Evolutionary conservation across 495 filamentous ascomycete species (phyloP), one percentile per base, ranked within the genome.

Genomic region (Tuber microsphaerosporum): DNA sequence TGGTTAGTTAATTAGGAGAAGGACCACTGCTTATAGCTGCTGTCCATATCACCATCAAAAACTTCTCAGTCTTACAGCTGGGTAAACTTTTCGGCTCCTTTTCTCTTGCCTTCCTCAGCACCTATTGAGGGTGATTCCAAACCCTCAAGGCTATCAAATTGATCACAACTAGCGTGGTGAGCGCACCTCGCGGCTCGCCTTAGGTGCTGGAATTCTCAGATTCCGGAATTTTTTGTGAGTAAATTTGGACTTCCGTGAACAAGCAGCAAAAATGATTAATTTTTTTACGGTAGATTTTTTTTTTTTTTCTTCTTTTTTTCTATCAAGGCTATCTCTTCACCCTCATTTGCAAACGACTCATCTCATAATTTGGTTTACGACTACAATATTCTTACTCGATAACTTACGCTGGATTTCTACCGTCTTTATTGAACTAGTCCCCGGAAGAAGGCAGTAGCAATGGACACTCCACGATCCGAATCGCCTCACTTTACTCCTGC

Each of bases 401-500:
- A 16, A 34, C 12, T 34, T 17, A 31, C 26, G 26, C 56, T 34
- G 56, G 26, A 65, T 34, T 34, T 34, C 56, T 19, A 16, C 26
- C 8, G 4, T 65, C 26, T 34, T 22, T 17, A 65, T 16, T 65
- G 56, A 65, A 65, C 14, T 19, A 12, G 12, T 26, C 31, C 26
- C 56, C 26, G 56, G 68, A 37, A 69, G 31, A 56, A 71, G 77
- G 19, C 56, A 70, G 70, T 44, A 72, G 70, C 74, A 80, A 85
- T 87, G 79, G 89, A 91, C 75, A 88, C 89, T 71, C 88, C 89
- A 73, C 85, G 85, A 70, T 91, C 90, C 51, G 90, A 91, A 65
- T 81, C 81, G 39, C 81, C 81, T 12, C 76, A 75, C 73, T 78
- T 79, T 44, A 46, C 77, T 85, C 92, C 91, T 83, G 93, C 92